phyloP scores from a whole-genome alignment of 805 yeast species.

The Wickerhamiella nectarea region DNA sequence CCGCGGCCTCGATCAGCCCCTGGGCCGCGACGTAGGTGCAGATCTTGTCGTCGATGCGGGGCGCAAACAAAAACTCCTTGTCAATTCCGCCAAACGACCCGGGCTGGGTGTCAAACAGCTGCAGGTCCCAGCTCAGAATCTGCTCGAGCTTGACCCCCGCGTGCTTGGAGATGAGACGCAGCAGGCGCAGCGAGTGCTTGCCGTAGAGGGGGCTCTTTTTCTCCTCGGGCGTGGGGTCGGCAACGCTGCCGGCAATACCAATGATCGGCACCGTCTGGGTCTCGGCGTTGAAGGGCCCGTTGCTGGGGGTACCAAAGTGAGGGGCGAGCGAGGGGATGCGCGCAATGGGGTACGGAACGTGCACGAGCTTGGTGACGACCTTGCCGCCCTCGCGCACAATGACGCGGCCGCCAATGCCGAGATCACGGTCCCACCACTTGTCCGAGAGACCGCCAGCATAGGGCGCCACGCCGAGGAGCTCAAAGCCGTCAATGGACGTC shows the following conservation, averaged over 20 bases:
- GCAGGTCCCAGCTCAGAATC: slow-evolving; percentile 58
- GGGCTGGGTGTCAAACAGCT: slow-evolving; percentile 67
- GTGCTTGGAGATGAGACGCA: slow-evolving; percentile 54
- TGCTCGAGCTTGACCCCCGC: slow-evolving; percentile 47
- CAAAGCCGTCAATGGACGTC: slow-evolving; percentile 54
- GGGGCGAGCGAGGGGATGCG: slow-evolving; percentile 77
- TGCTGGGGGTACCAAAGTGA: slow-evolving; percentile 62
- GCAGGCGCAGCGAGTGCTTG: slow-evolving; percentile 50
- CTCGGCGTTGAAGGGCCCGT: slow-evolving; percentile 63
- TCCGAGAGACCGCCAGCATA: slow-evolving; percentile 48
- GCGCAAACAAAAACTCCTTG: slow-evolving; percentile 64
- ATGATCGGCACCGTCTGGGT: slow-evolving; percentile 71
- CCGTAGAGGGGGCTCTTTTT: slow-evolving; percentile 58
- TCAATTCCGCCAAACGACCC: slow-evolving; percentile 67
- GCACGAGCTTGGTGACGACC: slow-evolving; percentile 27
- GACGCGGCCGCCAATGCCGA: slow-evolving; percentile 72
- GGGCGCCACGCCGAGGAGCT: slow-evolving; percentile 69
- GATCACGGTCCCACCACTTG: slow-evolving; percentile 72
- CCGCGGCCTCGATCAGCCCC: slow-evolving; percentile 40
- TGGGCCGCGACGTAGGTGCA: slow-evolving; percentile 62
- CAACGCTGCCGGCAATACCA: slow-evolving; percentile 30
- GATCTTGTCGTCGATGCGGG: slow-evolving; percentile 74
- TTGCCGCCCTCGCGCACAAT: slow-evolving; percentile 34
- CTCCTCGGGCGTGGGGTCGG: slow-evolving; percentile 39
- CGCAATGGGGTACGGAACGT: slow-evolving; percentile 39